phyloP scores from a whole-genome alignment of 2,329 filamentous ascomycete genomes.

The Cadophora malorum region DNA sequence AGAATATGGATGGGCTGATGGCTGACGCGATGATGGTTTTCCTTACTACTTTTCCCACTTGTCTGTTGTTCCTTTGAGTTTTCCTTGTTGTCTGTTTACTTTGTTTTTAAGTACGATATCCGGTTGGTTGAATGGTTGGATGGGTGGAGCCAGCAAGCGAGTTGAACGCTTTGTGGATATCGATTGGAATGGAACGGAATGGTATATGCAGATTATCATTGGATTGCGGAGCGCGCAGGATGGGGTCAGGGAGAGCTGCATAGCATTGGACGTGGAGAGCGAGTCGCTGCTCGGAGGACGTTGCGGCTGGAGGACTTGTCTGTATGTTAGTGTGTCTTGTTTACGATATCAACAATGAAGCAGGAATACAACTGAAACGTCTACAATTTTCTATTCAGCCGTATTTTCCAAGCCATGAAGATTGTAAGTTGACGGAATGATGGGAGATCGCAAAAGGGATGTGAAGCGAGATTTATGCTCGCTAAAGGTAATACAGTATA shows the following conservation, averaged over 20 bases:
- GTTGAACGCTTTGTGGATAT: constrained; percentile 4
- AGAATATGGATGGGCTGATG: constrained; percentile 17
- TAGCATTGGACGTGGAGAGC: neutral
- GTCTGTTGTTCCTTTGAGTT: neutral
- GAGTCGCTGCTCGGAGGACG: neutral
- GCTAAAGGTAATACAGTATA: too few species aligned
- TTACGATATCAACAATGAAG: constrained; percentile 14
- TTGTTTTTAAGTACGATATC: constrained; percentile 21
- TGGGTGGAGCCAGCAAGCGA: constrained; percentile 2
- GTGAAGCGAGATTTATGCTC: too few species aligned
- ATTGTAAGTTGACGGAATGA: too few species aligned
- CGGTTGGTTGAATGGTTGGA: constrained; percentile 8
- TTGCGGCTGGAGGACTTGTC: too few species aligned
- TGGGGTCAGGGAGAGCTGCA: neutral
- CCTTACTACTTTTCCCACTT: constrained; percentile 11
- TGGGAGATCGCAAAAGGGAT: too few species aligned
- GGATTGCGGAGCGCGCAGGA: neutral
- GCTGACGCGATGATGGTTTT: constrained; percentile 12
- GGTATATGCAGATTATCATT: neutral
- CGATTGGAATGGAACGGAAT: neutral
- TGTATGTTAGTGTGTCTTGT: constrained; percentile 12
- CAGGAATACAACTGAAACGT: neutral
- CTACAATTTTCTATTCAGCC: neutral
- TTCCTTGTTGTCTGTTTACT: constrained; percentile 7
- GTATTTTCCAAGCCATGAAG: too few species aligned